Evolutionary conservation across 2,329 filamentous ascomycete species (phyloP), one percentile per base, ranked within the genome.

Genomic region (Trichoderma gracile): DNA sequence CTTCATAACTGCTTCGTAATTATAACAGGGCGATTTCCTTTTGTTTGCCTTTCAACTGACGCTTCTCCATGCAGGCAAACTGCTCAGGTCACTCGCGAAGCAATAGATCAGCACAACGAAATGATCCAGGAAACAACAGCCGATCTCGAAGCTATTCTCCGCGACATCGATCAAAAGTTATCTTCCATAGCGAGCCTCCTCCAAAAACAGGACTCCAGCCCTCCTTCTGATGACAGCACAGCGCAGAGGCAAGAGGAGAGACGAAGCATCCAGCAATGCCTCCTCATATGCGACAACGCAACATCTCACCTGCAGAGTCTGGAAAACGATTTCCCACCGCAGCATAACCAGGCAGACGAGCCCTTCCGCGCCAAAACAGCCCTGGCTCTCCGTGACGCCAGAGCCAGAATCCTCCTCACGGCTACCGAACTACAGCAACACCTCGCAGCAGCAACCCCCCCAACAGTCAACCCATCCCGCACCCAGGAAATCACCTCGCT

Each of bases 91-190:
- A 67, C 67, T 21, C 64, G 65, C 17, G 45, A 66, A 5, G 68
- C 67, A n/a, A 21, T 70, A 3, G 61, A 68, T 9, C 62, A 69
- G 2, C 70, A 71, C 14, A 70, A 70, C 21, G 65, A 67, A 8
- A 52, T 69, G 66, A 70, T 71, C 15, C 49, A 49, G 21, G 65
- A 67, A 21, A 70, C 69, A 1, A 70, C 65, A n/a, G 53, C 64
- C 27, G 69, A 71, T 49, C 63, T 71, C 9, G 52, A 60, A 5
- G 50, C 43, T 2, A 63, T 67, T 47, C 53, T 68, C 3, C 5
- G 42, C 17, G 54, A 63, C 27, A 21, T 68, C 2, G 54, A 68
- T 6, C 40, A 62, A 4, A 66, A 67, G 38, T 52, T 66, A 9
- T 40, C 62, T 3, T 40, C 21, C n/a, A 42, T 65, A 3, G 40